Evolutionary conservation across 345 rosid species (phyloP).

Genomic region (rapeseed (Brassica napus)): DNA sequence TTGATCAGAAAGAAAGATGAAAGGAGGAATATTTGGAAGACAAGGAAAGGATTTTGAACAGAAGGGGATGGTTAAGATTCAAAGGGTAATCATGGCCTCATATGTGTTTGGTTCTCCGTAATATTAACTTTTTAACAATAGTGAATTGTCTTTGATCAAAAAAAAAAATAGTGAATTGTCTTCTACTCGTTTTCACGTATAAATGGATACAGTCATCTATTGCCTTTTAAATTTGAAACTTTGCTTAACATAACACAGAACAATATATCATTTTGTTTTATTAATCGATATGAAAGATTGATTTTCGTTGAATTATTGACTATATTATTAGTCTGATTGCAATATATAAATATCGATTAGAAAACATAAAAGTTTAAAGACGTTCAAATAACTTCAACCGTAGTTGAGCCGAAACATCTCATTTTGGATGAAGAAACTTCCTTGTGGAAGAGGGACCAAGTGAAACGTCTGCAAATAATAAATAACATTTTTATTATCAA

Average conservation of each 20-base stretch:
- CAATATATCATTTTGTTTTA: too few relatives aligned
- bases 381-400: slow-evolving; percentile 34
- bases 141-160: too few relatives aligned
- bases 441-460: slow-evolving; percentile 53
- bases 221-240: too few relatives aligned
- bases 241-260: too few relatives aligned
- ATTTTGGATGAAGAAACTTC: slow-evolving; percentile 72
- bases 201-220: too few relatives aligned
- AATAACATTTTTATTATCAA: background rate
- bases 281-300: background rate
- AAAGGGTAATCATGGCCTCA: slow-evolving; percentile 19
- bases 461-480: slow-evolving; percentile 66
- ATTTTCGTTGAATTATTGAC: background rate
- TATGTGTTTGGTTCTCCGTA: background rate
- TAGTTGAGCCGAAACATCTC: slow-evolving; percentile 89
- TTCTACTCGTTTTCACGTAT: too few relatives aligned
- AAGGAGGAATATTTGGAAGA: background rate
- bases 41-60: background rate
- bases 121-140: background rate
- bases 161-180: too few relatives aligned
- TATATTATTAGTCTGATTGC: background rate
- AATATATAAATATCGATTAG: background rate
- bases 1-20: background rate
- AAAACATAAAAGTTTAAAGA: too few relatives aligned
- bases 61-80: slow-evolving; percentile 28